Evolutionary conservation across 441 rosid species (phyloP), one percentile per base, ranked within the genome.

Genomic region (Corymbia calophylla): DNA sequence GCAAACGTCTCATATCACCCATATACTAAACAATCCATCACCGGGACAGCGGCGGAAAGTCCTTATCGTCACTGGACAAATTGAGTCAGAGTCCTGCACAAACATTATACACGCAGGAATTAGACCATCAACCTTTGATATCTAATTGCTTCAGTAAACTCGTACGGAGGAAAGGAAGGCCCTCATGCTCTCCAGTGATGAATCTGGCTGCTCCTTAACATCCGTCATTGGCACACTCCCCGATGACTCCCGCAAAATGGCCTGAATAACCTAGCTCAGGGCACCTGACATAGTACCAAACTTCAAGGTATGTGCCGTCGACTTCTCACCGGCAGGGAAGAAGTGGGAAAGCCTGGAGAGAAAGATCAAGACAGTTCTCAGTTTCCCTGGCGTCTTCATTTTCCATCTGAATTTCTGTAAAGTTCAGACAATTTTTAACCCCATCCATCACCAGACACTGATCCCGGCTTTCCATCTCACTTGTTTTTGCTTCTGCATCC

Each of bases 311-410:
- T 32, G 85, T 4, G 47, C 21, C 86, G 88, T 90, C 87, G 89
- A 89, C 90, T 90, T 95, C 90, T 90, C 87, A 49, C n/a, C 19
- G 70, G 89, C 88, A 15, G 27, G 95, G 89, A 93, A 95, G 93
- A 89, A 88, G 92, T 2, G 95, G 95, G 92, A 94, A 94, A 66
- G 93, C 92, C 87, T 95, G 95, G 47, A 89, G 91, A 82, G 95
- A 92, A 91, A 92, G 88, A 93, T 92, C 92, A 58, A 89, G 85
- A 89, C 86, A 87, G 89, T 88, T n/a, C 64, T 60, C 49, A 55
- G 47, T 35, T 47, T 86, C 68, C n/a, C 19, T 6, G 64, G 18
- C 2, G 4, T 56, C 48, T 86, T 39, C 49, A 55, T 39, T 86
- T 51, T 55, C 64, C 49, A 86, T 53, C 62, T 86, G 64, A 18